These are phyloP conservation scores for Crepidotus variabilis DNA, from an alignment of 768 basidiomycete species.

Conservation along the genomic window DNA sequence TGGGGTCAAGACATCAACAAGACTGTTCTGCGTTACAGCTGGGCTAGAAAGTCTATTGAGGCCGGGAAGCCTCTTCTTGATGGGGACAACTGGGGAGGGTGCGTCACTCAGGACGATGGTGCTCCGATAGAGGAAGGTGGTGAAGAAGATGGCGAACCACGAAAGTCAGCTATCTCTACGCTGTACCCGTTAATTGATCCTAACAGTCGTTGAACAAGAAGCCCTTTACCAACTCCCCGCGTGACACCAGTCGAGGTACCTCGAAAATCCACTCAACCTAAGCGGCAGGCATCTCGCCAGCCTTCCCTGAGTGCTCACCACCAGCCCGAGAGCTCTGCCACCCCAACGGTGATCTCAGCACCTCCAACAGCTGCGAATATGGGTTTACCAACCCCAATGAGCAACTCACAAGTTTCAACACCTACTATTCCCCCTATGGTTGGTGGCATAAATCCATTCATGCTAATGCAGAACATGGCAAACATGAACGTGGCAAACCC, in stretches of 20 bases:
- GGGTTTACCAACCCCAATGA: neutral
- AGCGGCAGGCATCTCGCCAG: neutral
- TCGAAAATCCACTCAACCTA: neutral
- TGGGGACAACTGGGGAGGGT: conserved; percentile 52
- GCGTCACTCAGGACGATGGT: conserved; percentile 36
- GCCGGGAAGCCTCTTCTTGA: conserved; percentile 41
- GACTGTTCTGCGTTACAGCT: conserved; percentile 48
- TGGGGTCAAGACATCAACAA: conserved; percentile 53
- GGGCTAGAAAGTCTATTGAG: conserved; percentile 46
- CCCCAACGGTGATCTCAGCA: neutral
- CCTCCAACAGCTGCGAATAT: neutral
- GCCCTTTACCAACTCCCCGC: conserved; percentile 59
- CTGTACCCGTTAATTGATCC: conserved; percentile 12
- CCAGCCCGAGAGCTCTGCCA: neutral
- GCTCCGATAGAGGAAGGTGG: conserved; percentile 32
- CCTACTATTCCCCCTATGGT: neutral
- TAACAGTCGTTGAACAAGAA: conserved; percentile 37
- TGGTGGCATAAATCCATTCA: conserved; percentile 8
- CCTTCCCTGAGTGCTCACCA: neutral
- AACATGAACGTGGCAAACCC: neutral
- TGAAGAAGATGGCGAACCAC: conserved; percentile 30
- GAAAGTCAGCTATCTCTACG: conserved; percentile 38
- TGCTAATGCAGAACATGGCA: conserved; percentile 4
- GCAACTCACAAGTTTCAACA: conserved; percentile 1
- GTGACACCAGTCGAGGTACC: conserved; percentile 42